phyloP scores from a whole-genome alignment of 257 asterid genomes.

The Solanum appendiculatum region DNA sequence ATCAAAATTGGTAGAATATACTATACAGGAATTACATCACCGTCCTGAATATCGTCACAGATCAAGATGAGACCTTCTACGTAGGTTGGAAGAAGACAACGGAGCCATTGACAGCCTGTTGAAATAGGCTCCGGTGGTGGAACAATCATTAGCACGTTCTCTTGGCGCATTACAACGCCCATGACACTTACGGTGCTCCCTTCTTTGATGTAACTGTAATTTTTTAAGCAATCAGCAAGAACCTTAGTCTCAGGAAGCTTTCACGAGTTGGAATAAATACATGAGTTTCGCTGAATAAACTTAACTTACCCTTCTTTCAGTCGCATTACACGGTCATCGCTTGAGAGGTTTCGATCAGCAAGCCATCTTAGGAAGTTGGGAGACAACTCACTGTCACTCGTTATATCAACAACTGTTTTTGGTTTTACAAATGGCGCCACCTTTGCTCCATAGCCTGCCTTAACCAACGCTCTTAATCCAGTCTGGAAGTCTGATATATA shows the following conservation, averaged over 20 bases:
- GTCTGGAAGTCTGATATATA: slow-evolving; percentile 82
- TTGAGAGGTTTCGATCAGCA: slow-evolving; percentile 59
- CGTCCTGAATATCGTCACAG: slow-evolving; percentile 37
- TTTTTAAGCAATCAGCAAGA: neutral
- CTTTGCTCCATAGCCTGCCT: slow-evolving; percentile 80
- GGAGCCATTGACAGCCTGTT: slow-evolving; percentile 60
- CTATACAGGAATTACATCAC: slow-evolving; percentile 66
- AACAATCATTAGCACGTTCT: slow-evolving; percentile 68
- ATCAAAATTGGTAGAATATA: neutral
- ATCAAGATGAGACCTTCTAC: slow-evolving; percentile 60
- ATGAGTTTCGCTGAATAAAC: neutral
- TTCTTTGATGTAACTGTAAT: slow-evolving; percentile 59
- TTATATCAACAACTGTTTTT: slow-evolving; percentile 48
- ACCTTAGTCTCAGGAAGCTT: neutral
- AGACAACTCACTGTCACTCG: slow-evolving; percentile 33
- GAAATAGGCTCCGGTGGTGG: slow-evolving; percentile 65
- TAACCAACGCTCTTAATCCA: slow-evolving; percentile 78
- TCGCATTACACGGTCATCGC: slow-evolving; percentile 47
- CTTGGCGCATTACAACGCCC: slow-evolving; percentile 66
- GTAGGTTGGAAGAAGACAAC: slow-evolving; percentile 66
- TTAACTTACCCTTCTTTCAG: slow-evolving; percentile 74
- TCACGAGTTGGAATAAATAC: neutral
- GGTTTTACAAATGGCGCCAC: slow-evolving; percentile 67
- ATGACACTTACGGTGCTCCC: slow-evolving; percentile 71
- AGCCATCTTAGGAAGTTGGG: slow-evolving; percentile 62